Evolutionary conservation across 129 eudicot genomes (phyloP), one percentile per base, ranked within the genome.

Genomic region (Mikania micrantha): DNA sequence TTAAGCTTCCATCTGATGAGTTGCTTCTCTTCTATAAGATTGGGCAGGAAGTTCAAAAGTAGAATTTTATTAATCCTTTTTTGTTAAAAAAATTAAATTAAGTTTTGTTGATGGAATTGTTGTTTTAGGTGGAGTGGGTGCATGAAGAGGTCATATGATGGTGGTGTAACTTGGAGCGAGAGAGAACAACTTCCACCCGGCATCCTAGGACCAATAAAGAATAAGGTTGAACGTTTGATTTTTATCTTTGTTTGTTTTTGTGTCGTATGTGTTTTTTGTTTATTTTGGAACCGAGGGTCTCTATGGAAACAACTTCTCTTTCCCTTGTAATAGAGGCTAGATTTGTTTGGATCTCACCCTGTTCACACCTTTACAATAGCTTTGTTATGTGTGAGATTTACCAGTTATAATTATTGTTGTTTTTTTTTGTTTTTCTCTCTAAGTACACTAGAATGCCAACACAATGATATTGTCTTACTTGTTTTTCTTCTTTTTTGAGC

Each of bases 101-200:
- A n/a, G n/a, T n/a, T n/a, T n/a, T n/a, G n/a, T n/a, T n/a, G 56
- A 77, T 50, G 36, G 57, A 21, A 1, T 63, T 54, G 22, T 57
- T 20, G 45, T 67, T 71, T 64, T 39, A 94, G 99, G 69, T 94
- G 99, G 99, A 94, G 97, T 62, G 99, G 99, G 36, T 94, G 85
- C 73, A 79, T 94, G 95, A 94, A 89, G 78, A 82, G 97, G 20
- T 94, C 99, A 8, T 67, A 75, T 27, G 94, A 94, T 76, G 86
- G 90, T 12, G 99, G 99, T 57, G 47, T 66, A 53, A 94, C 93
- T 64, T 94, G 99, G 99, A 67, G 85, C 22, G 74, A 79, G 35
- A 82, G 99, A 79, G 85, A 90, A 85, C 99, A 94, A 59, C 95
- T 89, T 70, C 99, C 99, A 75, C 93, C 99, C 21, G 97, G 97